phyloP scores from a whole-genome alignment of 768 basidiomycete genomes.

The Kwoniella newhampshirensis region DNA sequence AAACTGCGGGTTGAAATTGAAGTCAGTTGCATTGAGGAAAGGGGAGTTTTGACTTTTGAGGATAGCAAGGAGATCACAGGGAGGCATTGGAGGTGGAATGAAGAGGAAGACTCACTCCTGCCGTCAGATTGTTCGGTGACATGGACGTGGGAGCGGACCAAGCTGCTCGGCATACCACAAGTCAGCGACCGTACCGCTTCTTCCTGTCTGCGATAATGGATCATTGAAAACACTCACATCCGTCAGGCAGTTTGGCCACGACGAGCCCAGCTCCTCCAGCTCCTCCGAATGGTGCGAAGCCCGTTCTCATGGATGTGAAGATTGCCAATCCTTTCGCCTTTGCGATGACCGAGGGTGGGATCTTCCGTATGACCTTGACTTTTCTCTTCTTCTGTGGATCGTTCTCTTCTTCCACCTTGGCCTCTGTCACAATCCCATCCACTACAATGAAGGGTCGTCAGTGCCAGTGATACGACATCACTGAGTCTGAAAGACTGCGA shows the following conservation, averaged over 20 bases:
- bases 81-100: background rate
- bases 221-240: constrained; percentile 34
- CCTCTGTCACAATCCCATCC: constrained; percentile 36
- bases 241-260: constrained; percentile 51
- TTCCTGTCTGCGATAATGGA: background rate
- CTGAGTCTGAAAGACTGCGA: background rate
- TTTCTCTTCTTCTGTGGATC: constrained; percentile 13
- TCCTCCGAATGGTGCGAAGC: constrained; percentile 53
- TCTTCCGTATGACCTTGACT: constrained; percentile 51
- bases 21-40: too few relatives aligned
- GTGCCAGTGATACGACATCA: background rate
- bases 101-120: constrained; percentile 35
- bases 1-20: constrained; percentile 26
- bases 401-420: constrained; percentile 17
- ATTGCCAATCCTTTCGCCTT: constrained; percentile 50
- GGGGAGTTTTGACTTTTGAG: too few relatives aligned
- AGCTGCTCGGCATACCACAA: constrained; percentile 27
- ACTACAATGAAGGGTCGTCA: constrained; percentile 15
- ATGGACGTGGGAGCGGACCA: constrained; percentile 52
- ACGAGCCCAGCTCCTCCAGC: constrained; percentile 53
- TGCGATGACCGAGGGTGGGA: constrained; percentile 47
- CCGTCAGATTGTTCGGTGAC: constrained; percentile 51
- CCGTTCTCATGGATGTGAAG: constrained; percentile 50
- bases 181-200: background rate
- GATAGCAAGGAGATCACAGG: background rate